Base-by-base conservation (phyloP, 257 asterid species). In the Orobanche coerulescens region DNA sequence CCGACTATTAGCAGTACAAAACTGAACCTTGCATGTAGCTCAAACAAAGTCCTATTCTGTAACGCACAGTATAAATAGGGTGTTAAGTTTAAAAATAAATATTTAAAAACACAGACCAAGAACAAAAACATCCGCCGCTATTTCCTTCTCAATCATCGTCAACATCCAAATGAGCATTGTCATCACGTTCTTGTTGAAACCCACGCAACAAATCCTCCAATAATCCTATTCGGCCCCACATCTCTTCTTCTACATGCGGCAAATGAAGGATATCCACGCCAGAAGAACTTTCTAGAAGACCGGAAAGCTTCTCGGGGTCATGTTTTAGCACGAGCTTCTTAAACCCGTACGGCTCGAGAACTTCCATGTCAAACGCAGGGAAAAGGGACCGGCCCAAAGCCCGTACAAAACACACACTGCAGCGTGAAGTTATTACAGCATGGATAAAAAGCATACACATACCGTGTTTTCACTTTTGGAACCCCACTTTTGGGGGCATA, bases 381-480 rank as follows among this genome's bases (percentile, higher is more conserved):
- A 58, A 74, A 34, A 83, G 76, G 1, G 94, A 81, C 6, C 78
- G 79, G 4, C 95, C 95, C 22, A 78, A 37, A 51, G 73, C 86
- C 43, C 85, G 78, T 46, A 88, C 87, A 60, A 80, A 73, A 61
- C 81, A 65, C 66, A 91, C 83, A 31, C 96, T 91, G 85, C 79
- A 74, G 9, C 18, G 15, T 20, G 39, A 10, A 63, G 55, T 26
- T 2, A 26, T 2, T 2, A 26, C 3, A 26, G 31, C n/a, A n/a
- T 26, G 2, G 31, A 26, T 2, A 26, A 2, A 5, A 26, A 2
- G 31, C 31, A 26, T 5, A 26, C 31, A 26, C 5, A 26, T 1
- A 26, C 31, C 31, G 31, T n/a, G n/a, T n/a, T n/a, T n/a, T n/a
- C n/a, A n/a, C n/a, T n/a, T n/a, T n/a, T n/a, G n/a, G n/a, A n/a